Conservation (phyloP, 2,329 filamentous ascomycete genomes). For the Sclerotinia nivalis region DNA sequence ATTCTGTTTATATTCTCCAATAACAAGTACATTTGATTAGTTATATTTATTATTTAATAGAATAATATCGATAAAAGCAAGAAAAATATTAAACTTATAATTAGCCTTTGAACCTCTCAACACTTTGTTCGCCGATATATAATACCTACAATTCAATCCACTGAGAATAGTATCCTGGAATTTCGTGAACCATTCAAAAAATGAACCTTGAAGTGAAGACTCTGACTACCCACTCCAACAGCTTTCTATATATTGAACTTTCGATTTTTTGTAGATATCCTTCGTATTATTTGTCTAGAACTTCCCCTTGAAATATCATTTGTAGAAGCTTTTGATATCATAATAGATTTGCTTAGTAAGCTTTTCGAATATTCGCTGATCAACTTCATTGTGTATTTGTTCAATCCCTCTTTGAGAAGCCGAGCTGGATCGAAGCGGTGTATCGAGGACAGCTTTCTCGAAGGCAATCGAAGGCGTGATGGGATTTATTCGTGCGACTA, state of each 20-base stretch:
- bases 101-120: conserved; percentile 26
- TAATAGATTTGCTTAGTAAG: conserved; percentile 29
- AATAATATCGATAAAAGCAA: too few relatives aligned
- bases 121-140: conserved; percentile 36
- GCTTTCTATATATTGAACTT: conserved; percentile 32
- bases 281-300: conserved; percentile 29
- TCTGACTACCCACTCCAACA: conserved; percentile 33
- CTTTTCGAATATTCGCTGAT: conserved; percentile 37
- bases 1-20: too few relatives aligned
- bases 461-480: not conserved
- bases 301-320: conserved; percentile 33
- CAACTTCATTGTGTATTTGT: conserved; percentile 34
- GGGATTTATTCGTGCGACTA: too few relatives aligned
- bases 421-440: conserved; percentile 28
- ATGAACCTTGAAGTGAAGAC: conserved; percentile 30
- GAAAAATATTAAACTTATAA: too few relatives aligned
- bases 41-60: too few relatives aligned
- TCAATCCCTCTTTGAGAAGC: conserved; percentile 34
- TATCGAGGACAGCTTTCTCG: conserved; percentile 31
- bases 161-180: conserved; percentile 32
- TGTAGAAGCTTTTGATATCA: conserved; percentile 33
- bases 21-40: too few relatives aligned
- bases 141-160: conserved; percentile 32
- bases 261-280: conserved; percentile 35
- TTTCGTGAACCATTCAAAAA: too few relatives aligned